A percentile compares a stretch with the other conserved stretches of the same genome.
phyloP scores from a whole-genome alignment of 176 grass and related monocot species.

The Triticum turgidum region DNA sequence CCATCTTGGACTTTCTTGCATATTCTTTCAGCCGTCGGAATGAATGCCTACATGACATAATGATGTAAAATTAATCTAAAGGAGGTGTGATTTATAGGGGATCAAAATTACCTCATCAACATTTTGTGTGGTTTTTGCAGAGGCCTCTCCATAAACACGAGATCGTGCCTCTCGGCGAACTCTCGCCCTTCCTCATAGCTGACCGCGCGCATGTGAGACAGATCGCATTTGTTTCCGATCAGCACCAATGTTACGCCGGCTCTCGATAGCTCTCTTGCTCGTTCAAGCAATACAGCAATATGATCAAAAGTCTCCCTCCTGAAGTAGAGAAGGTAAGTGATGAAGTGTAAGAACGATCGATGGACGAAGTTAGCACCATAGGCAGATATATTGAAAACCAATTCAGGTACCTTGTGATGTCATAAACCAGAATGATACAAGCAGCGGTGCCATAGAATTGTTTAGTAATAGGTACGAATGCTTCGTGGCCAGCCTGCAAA shows the following conservation, averaged over 20 bases:
- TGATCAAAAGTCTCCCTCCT: slow-evolving; percentile 84
- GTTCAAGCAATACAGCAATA: slow-evolving; percentile 57
- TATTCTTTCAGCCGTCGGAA: slow-evolving; percentile 49
- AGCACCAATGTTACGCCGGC: slow-evolving; percentile 67
- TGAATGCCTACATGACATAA: slow-evolving; percentile 32
- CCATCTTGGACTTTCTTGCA: slow-evolving; percentile 73
- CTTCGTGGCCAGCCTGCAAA: slow-evolving; percentile 60
- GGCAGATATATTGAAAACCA: background rate
- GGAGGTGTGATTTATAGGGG: background rate
- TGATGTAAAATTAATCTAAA: background rate
- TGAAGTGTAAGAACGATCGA: background rate
- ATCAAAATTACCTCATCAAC: slow-evolving; percentile 51
- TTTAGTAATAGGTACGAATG: slow-evolving; percentile 46
- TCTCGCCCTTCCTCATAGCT: slow-evolving; percentile 65
- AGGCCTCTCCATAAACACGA: slow-evolving; percentile 71
- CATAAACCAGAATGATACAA: slow-evolving; percentile 65
- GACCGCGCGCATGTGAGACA: slow-evolving; percentile 58
- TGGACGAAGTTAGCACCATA: background rate
- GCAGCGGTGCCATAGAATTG: slow-evolving; percentile 60
- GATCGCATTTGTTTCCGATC: slow-evolving; percentile 62
- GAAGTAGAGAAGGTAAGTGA: background rate
- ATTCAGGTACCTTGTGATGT: slow-evolving; percentile 51
- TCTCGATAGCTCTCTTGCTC: slow-evolving; percentile 53
- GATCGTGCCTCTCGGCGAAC: slow-evolving; percentile 64
- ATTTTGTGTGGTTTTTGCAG: slow-evolving; percentile 58